Base-by-base conservation (phyloP, 352 stramenopile genomes). In the Phytophthora pini region DNA sequence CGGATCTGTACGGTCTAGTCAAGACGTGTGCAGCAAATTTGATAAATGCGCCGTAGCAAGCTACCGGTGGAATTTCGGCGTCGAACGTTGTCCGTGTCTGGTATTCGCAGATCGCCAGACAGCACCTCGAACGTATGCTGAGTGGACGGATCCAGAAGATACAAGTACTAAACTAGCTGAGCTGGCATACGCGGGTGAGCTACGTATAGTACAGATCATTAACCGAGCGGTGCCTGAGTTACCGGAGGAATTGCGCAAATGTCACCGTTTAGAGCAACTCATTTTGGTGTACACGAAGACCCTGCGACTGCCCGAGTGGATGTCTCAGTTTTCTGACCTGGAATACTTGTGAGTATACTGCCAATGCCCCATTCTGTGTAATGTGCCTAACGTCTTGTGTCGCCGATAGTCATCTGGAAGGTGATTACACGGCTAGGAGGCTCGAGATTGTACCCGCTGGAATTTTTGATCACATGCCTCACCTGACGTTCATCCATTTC, bases 201-300 rank as follows among this genome's bases (percentile, higher is more conserved):
- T 88, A 2, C 70, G 69, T 11, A 74, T 73, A 12, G 55, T 88
- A 12, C 72, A 84, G 48, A 70, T 88, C 31, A 72, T 83, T 22
- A 88, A 88, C 26, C 71, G 56, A 3, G 65, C 65, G 17, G 20
- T 88, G 0, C 55, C 70, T 10, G 59, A 61, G 15, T 39, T 87
- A 1, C 78, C 76, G 5, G 68, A 73, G 4, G 45, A 65, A 12
- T 62, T 88, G 20, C 53, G 57, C 15, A 60, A 62, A 0, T 85
- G 76, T 44, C 56, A 61, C 10, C 34, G 83, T 6, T 63, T 85
- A 2, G 52, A 72, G 24, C 68, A 76, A 32, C 52, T 76, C 8
- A 77, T 79, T 40, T 47, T 79, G 10, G 47, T 82, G 0, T 76
- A 79, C 55, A 76, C 70, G 5, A 77, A 82, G 27, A 79, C 63